Base-by-base conservation (phyloP, 768 basidiomycete species). In the Agrocybe pediades region DNA sequence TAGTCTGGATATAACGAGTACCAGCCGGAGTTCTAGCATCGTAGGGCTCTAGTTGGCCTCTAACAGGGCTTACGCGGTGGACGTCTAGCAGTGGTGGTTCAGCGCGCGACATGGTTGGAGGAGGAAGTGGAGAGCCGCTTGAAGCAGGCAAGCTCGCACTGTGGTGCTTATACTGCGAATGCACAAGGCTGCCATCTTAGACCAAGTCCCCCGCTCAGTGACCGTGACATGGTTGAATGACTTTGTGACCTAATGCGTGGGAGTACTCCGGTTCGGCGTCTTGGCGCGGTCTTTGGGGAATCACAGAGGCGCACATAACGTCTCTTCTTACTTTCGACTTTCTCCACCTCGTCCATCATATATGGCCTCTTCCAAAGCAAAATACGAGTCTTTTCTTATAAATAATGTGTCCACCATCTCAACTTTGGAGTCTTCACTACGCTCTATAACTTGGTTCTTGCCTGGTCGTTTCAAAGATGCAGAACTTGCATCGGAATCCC, bases 401-500 rank as follows among this genome's bases (percentile, higher is more conserved):
- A 81, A 86, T 51, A 97, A 98, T 72, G 85, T 90, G 20, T 85
- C 87, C 1, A 86, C 90, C 19, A 90, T 98, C 46, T 86, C 89
- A 17, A 83, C 86, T n/a, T 73, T 98, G 61, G 96, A 98, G 71
- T 92, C 90, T 16, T 85, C 89, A 23, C 71, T 98, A 58, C 80
- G 93, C 59, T 95, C 93, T 33, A 73, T 98, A 53, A 95, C 94
- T 42, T 98, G 95, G 95, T 86, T 98, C 63, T 74, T 98, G 41
- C 96, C 96, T 41, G 95, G 95, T 55, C 83, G 95, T 59, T 98
- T 98, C 82, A 94, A 93, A 72, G 95, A 98, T 79, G 94, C 95
- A 42, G 95, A 98, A 69, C 76, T 98, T 46, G 95, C 92, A 55
- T 94, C 93, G 11, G 96, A 98, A 82, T 85, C 89, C 64, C 77